Evolutionary conservation across 495 filamentous ascomycete genomes (phyloP).

Genomic region (Letharia lupina): DNA sequence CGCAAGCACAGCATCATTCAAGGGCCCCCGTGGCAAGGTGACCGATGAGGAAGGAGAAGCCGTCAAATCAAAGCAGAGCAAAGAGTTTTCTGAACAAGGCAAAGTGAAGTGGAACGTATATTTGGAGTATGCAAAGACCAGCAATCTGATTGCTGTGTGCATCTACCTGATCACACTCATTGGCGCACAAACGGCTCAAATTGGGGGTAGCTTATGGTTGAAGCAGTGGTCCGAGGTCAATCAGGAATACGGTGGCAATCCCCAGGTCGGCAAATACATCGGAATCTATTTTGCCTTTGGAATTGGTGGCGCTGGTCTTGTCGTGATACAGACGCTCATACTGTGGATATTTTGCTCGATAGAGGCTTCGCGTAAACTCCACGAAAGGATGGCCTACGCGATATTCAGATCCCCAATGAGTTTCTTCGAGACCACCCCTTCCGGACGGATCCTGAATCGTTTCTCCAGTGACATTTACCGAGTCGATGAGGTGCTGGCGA

Average conservation of each 20-base stretch:
- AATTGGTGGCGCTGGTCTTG: constrained; percentile 74
- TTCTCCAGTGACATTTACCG: constrained; percentile 97
- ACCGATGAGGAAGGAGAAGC: constrained; percentile 69
- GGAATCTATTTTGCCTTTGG: constrained; percentile 93
- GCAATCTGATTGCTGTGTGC: constrained; percentile 73
- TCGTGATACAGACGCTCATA: constrained; percentile 87
- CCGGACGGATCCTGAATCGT: constrained; percentile 89
- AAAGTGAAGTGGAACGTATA: constrained; percentile 97
- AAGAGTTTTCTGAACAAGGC: constrained; percentile 83
- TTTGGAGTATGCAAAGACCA: constrained; percentile 82
- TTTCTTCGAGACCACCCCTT: constrained; percentile 98
- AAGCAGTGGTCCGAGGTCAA: constrained; percentile 87
- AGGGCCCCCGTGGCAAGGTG: constrained; percentile 70
- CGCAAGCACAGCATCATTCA: constrained; percentile 87
- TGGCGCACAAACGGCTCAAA: constrained; percentile 69
- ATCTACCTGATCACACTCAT: constrained; percentile 74
- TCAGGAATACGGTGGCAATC: constrained; percentile 55
- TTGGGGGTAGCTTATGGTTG: constrained; percentile 82
- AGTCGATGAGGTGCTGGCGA: constrained; percentile 89
- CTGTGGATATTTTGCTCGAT: constrained; percentile 99
- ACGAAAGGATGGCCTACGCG: constrained; percentile 95
- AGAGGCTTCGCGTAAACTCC: constrained; percentile 91
- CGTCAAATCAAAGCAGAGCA: constrained; percentile 70
- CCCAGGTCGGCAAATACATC: constrained; percentile 77
- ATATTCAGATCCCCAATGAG: constrained; percentile 98